phyloP scores from a whole-genome alignment of 805 yeast species.

The Myxozyma monticola region DNA sequence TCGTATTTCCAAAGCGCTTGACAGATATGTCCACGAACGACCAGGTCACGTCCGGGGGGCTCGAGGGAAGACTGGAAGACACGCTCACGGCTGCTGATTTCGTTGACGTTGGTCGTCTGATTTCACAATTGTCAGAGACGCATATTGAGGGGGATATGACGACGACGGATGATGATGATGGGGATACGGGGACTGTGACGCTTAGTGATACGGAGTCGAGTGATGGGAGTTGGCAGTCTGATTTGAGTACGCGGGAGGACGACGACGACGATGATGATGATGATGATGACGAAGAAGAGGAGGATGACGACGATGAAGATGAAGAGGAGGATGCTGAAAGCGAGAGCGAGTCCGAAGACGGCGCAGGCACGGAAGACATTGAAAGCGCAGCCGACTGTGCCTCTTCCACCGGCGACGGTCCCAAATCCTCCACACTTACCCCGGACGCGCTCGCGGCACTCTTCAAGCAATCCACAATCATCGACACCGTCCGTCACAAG shows the following conservation, averaged over 20 bases:
- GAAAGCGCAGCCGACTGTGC: not conserved
- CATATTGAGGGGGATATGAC: too few relatives aligned
- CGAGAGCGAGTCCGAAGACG: not conserved
- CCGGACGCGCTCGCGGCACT: slow-evolving; percentile 1
- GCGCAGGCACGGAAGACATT: not conserved
- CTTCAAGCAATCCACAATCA: not conserved
- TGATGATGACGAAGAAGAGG: not conserved
- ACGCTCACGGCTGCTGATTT: too few relatives aligned
- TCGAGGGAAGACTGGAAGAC: too few relatives aligned
- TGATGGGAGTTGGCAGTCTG: slow-evolving; percentile 4
- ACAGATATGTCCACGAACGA: too few relatives aligned
- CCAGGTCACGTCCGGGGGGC: too few relatives aligned
- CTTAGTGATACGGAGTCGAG: not conserved
- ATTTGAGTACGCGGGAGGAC: not conserved
- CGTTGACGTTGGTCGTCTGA: too few relatives aligned
- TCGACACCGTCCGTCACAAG: slow-evolving; percentile 11
- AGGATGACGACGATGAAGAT: not conserved
- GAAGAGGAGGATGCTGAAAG: not conserved
- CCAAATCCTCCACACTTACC: too few relatives aligned
- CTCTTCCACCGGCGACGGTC: not conserved
- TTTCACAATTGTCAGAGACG: too few relatives aligned
- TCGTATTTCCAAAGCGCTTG: too few relatives aligned
- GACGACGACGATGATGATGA: not conserved
- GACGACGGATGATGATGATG: not conserved
- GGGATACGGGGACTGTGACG: not conserved